A percentile compares a stretch with the other conserved stretches of the same genome.
phyloP scores from a whole-genome alignment of 1,284 basidiomycete species.

The Cutaneotrichosporon sp. region DNA sequence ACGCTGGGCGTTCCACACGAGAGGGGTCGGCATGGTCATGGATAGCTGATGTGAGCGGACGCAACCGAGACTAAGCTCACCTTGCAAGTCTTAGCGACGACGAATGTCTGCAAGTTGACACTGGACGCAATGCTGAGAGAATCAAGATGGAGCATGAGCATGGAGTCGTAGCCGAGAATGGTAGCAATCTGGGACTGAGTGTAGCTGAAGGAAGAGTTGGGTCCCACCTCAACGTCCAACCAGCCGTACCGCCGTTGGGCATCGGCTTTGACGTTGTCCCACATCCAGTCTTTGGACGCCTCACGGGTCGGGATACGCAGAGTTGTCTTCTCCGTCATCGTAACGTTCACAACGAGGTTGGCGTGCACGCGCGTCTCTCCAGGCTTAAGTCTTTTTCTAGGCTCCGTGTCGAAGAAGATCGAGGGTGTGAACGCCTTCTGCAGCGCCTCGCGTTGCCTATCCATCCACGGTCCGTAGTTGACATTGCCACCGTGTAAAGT shows the following conservation, averaged over 20 bases:
- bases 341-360: conserved; percentile 68
- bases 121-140: conserved; percentile 71
- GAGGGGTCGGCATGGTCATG: conserved; percentile 51
- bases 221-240: conserved; percentile 68
- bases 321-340: conserved; percentile 68
- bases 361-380: conserved; percentile 79
- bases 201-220: conserved; percentile 76
- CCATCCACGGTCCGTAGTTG: conserved; percentile 89
- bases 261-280: conserved; percentile 34
- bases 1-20: conserved; percentile 56
- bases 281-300: conserved; percentile 50
- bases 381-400: conserved; percentile 58
- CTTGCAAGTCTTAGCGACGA: conserved; percentile 66
- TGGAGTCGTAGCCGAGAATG: conserved; percentile 66
- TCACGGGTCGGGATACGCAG: conserved; percentile 82
- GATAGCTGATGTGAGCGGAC: conserved; percentile 19
- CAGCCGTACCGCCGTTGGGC: conserved; percentile 58
- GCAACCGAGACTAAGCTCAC: conserved; percentile 28
- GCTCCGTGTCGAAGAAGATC: conserved; percentile 61
- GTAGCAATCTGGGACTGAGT: conserved; percentile 73
- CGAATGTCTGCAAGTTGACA: conserved; percentile 74
- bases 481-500: conserved; percentile 66
- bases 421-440: conserved; percentile 77
- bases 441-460: conserved; percentile 73
- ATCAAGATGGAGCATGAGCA: conserved; percentile 75